Evolutionary conservation across 2,329 filamentous ascomycete species (phyloP), one percentile per base, ranked within the genome.

Genomic region (Fonsecaea nubica): DNA sequence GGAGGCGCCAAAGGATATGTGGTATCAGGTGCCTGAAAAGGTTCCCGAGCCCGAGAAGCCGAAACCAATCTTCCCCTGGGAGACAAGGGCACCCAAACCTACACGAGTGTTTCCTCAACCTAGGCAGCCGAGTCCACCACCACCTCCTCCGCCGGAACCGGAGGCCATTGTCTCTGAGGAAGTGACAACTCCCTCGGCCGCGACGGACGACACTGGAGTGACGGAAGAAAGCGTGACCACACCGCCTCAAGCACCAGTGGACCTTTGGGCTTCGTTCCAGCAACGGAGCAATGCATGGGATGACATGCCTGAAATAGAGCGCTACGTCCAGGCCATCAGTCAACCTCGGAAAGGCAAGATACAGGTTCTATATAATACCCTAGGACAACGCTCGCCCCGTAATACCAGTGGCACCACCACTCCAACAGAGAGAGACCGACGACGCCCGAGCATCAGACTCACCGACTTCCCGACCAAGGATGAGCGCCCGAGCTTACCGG

Each of bases 251-350:
- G 21, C 58, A 40, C 65, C 57, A 57, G 66, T 21, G 62, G 72
- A 69, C 68, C 71, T 65, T 42, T 74, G 66, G 92, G 91, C 85
- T 87, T 69, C 84, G 84, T 55, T 97, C 90, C 76, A 83, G 55
- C 63, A 87, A n/a, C 86, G 88, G 55, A 87, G 84, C 58, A 99
- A 98, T 77, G 93, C 92, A 15, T 99, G 95, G 95, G 95, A 99
- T 74, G 91, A 92, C 61, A 86, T 96, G 60, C 91, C 92, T 12
- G 90, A 92, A 71, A 99, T 99, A 73, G 89, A 92, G 74, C 86
- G 87, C 69, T 99, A 97, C 76, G 91, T 98, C 62, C 91, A 92
- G 69, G 85, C 87, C 61, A 82, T 96, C 63, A 88, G 90, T 73
- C 88, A 69, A 76, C 84, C 87, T 74, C 85, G 83, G 64, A 84